A percentile compares a stretch with the other conserved stretches of the same genome.
These are phyloP conservation scores for Scutellaria baicalensis DNA, from an alignment of 257 asterid genomes.

Conservation along the genomic window DNA sequence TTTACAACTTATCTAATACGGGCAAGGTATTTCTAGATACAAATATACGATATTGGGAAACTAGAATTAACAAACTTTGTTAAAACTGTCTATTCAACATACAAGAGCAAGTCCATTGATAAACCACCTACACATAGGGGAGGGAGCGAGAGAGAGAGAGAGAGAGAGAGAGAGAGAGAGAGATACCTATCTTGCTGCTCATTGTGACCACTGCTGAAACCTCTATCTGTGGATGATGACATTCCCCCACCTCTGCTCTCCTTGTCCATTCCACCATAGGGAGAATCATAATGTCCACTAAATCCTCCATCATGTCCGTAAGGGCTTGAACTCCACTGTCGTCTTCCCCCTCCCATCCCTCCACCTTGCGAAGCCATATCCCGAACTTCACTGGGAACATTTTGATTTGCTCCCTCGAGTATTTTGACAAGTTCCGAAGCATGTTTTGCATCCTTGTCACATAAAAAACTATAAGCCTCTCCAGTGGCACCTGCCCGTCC, in stretches of 20 bases:
- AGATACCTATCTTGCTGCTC: slow-evolving; percentile 49
- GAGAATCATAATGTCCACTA: slow-evolving; percentile 48
- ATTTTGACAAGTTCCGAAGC: slow-evolving; percentile 76
- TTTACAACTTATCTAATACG: no score
- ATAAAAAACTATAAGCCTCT: slow-evolving; percentile 65
- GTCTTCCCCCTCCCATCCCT: slow-evolving; percentile 65
- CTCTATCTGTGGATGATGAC: slow-evolving; percentile 27
- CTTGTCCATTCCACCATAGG: slow-evolving; percentile 46
- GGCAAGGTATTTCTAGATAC: no score
- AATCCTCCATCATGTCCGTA: slow-evolving; percentile 56
- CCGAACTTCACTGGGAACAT: slow-evolving; percentile 69
- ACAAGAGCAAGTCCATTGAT: not conserved
- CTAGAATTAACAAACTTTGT: no score
- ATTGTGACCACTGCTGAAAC: slow-evolving; percentile 26
- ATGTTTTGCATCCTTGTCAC: slow-evolving; percentile 65
- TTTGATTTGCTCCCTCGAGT: slow-evolving; percentile 84
- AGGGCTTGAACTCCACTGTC: slow-evolving; percentile 64
- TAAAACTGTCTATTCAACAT: not conserved
- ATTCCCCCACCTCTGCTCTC: slow-evolving; percentile 44
- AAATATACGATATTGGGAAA: no score
- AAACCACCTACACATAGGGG: not conserved
- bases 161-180: not conserved
- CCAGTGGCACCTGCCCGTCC: slow-evolving; percentile 98
- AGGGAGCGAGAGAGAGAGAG: no score
- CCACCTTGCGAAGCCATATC: slow-evolving; percentile 70